phyloP scores from a whole-genome alignment of 1,139 yeast species.

The Geotrichum histeridarum region DNA sequence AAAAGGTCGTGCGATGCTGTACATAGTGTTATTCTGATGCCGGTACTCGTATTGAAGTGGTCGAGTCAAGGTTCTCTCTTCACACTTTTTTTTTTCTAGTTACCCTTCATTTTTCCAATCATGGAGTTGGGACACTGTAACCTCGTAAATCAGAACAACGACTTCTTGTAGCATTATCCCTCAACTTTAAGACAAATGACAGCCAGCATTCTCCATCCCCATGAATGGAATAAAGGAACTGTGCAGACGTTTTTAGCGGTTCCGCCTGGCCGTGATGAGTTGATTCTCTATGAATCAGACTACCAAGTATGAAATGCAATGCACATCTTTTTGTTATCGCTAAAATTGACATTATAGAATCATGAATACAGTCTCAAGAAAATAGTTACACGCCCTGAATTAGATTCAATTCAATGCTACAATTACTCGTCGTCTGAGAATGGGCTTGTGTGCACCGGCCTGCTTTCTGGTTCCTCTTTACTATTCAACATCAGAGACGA shows the following conservation, averaged over 20 bases:
- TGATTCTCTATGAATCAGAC: slow-evolving; percentile 53
- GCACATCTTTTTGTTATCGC: neutral
- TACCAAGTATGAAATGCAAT: slow-evolving; percentile 24
- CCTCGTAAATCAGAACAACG: neutral
- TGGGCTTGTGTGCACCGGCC: slow-evolving; percentile 71
- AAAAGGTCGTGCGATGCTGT: slow-evolving; percentile 1
- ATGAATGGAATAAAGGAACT: slow-evolving; percentile 54
- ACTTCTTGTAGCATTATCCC: neutral
- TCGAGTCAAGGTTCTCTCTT: neutral
- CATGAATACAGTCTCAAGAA: slow-evolving; percentile 22
- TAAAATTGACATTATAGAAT: slow-evolving; percentile 14
- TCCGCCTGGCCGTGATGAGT: slow-evolving; percentile 65
- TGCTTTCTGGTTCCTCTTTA: slow-evolving; percentile 61
- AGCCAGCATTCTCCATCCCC: slow-evolving; percentile 53
- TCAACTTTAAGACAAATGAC: slow-evolving; percentile 37
- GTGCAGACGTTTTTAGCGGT: slow-evolving; percentile 59
- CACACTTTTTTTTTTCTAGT: neutral
- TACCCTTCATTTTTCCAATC: neutral
- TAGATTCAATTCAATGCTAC: slow-evolving; percentile 66
- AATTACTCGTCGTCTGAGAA: slow-evolving; percentile 54
- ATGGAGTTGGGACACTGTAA: neutral
- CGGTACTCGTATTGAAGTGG: neutral
- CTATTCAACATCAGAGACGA: slow-evolving; percentile 53
- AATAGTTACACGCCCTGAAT: slow-evolving; percentile 50
- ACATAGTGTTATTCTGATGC: neutral